These are phyloP conservation scores for Alternaria panax DNA, from an alignment of 2,329 filamentous ascomycete genomes.

Conservation along the genomic window DNA sequence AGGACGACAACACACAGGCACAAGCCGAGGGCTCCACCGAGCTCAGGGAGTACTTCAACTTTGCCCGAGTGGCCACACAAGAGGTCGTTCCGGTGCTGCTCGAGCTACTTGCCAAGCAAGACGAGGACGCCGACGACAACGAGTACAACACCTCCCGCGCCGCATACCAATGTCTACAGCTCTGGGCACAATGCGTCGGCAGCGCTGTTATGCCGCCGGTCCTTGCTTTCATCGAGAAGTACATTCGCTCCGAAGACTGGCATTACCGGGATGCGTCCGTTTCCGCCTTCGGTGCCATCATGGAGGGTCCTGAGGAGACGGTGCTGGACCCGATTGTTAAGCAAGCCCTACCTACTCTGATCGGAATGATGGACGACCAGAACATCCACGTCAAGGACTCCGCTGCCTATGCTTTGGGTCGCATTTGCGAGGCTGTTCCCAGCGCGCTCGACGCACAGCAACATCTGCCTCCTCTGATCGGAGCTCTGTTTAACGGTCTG, in stretches of 20 bases:
- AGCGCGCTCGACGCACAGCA: constrained; percentile 85
- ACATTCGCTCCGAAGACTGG: constrained; percentile 92
- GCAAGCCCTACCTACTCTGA: constrained; percentile 89
- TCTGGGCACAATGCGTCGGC: constrained; percentile 92
- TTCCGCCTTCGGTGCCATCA: constrained; percentile 96
- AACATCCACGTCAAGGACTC: constrained; percentile 94
- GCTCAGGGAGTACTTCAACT: constrained; percentile 93
- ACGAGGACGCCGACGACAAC: constrained; percentile 94
- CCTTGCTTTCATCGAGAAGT: constrained; percentile 87
- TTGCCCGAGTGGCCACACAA: constrained; percentile 87
- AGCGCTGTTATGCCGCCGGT: constrained; percentile 85
- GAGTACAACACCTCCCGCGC: constrained; percentile 97
- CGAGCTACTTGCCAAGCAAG: constrained; percentile 90
- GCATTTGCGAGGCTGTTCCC: constrained; percentile 92
- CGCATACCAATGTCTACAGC: constrained; percentile 93
- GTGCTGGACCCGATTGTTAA: constrained; percentile 93
- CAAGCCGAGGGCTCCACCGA: constrained; percentile 78
- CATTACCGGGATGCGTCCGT: constrained; percentile 93
- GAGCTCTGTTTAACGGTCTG: constrained; percentile 87
- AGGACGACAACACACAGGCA: constrained; percentile 88
- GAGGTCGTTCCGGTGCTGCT: constrained; percentile 95
- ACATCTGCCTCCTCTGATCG: constrained; percentile 85
- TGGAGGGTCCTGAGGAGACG: constrained; percentile 96
- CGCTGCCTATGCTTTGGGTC: constrained; percentile 92
- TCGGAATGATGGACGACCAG: constrained; percentile 89